A percentile compares a stretch with the other conserved stretches of the same genome.
These are phyloP conservation scores for Oryza punctata DNA, from an alignment of 176 grass and related monocot genomes.

Conservation along the genomic window DNA sequence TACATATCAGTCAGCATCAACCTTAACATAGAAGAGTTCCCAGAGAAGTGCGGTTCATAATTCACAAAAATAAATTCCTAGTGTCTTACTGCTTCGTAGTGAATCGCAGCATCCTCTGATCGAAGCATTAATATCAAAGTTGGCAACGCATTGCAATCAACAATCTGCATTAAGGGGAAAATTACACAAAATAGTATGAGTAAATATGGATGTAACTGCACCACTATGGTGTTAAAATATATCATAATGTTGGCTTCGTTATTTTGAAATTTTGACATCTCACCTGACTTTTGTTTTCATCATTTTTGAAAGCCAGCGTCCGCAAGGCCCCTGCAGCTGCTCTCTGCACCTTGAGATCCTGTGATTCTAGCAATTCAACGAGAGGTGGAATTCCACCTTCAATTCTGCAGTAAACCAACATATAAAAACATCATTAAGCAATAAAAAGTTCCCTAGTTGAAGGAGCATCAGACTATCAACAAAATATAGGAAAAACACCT, in stretches of 20 bases:
- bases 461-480: neutral
- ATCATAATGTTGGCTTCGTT: slow-evolving; percentile 15
- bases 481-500: slow-evolving; percentile 54
- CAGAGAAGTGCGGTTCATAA: slow-evolving; percentile 35
- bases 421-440: slow-evolving; percentile 40
- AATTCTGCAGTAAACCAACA: slow-evolving; percentile 59
- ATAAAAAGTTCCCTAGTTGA: slow-evolving; percentile 8
- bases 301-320: slow-evolving; percentile 99
- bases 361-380: slow-evolving; percentile 90
- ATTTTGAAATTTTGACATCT: slow-evolving; percentile 33
- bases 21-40: neutral
- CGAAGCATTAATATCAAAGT: slow-evolving; percentile 98
- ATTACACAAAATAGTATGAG: neutral
- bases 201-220: slow-evolving; percentile 1
- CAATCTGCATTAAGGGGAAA: slow-evolving; percentile 64
- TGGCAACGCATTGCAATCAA: slow-evolving; percentile 95
- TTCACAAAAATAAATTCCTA: slow-evolving; percentile 25
- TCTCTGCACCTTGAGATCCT: slow-evolving; percentile 97
- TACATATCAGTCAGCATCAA: neutral
- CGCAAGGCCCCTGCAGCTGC: slow-evolving; percentile 93
- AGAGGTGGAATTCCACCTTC: slow-evolving; percentile 98
- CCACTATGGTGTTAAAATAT: slow-evolving; percentile 27
- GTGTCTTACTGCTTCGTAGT: slow-evolving; percentile 92
- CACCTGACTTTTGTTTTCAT: slow-evolving; percentile 95
- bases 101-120: slow-evolving; percentile 97